Base-by-base conservation (phyloP, 352 stramenopile genomes). In the Globisporangium recalcitrans region DNA sequence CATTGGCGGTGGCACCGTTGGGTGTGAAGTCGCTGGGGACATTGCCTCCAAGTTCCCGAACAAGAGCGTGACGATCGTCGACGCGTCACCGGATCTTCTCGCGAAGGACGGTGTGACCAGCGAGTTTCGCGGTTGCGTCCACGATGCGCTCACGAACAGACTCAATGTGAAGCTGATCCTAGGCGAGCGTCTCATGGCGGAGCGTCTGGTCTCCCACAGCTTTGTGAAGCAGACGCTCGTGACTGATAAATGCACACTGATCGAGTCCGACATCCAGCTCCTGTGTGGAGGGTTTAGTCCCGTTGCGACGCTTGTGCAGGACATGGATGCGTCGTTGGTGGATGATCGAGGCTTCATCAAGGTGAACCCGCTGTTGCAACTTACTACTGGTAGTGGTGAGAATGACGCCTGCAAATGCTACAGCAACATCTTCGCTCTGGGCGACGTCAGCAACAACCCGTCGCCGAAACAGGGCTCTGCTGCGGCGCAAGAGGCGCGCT, bases 231-330 rank as follows among this genome's bases (percentile, higher is more conserved):
- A 27, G 22, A 52, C 47, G 22, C 11, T 52, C 24, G 16, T 32
- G 47, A 52, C 47, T 1, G 22, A 52, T 27, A 52, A 32, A n/a
- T 22, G 47, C 7, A 21, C 47, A 13, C 3, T 3, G 47, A 52
- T 52, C 47, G 47, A 52, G 47, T 31, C 47, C 13, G 47, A 52
- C 47, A 52, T 52, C 22, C 47, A 52, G 47, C 47, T 53, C 13
- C n/a, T 53, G 13, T 53, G 47, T 3, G 47, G 47, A 8, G 47
- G 47, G 0, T 53, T 53, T 24, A 9, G 6, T 21, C 47, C 47
- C 24, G 24, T 53, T 7, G 47, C 47, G 1, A 53, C 22, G 47
- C 47, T 53, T 9, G 47, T 53, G 10, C 47, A 22, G 13, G 47
- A 53, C n/a, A 53, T 53, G 47, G 13, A 53, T 29, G 11, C 24